These are phyloP conservation scores for Colletotrichum chlorophyti DNA, from an alignment of 2,329 filamentous ascomycete genomes.

Conservation along the genomic window DNA sequence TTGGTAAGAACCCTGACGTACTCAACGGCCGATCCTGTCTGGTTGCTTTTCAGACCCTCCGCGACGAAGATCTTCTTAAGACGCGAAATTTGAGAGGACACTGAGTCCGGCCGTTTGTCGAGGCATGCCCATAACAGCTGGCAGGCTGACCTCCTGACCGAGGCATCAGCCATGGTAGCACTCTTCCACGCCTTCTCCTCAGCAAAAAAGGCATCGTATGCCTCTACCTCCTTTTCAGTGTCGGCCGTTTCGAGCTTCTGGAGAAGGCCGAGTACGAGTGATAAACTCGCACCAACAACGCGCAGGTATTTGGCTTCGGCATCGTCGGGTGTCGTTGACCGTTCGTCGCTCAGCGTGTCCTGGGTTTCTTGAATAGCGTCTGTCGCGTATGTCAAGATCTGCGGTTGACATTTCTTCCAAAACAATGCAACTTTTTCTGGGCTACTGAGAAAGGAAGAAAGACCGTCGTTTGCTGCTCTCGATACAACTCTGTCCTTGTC, in stretches of 20 bases:
- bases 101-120: slow-evolving; percentile 50
- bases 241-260: slow-evolving; percentile 57
- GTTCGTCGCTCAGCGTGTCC: slow-evolving; percentile 86
- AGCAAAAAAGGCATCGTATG: slow-evolving; percentile 71
- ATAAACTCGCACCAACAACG: slow-evolving; percentile 66
- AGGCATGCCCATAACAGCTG: slow-evolving; percentile 59
- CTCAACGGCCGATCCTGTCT: slow-evolving; percentile 76
- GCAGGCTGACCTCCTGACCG: slow-evolving; percentile 57
- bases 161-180: slow-evolving; percentile 66
- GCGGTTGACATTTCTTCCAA: slow-evolving; percentile 80
- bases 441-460: slow-evolving; percentile 77
- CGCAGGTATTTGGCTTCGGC: slow-evolving; percentile 84
- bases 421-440: slow-evolving; percentile 80
- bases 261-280: slow-evolving; percentile 61
- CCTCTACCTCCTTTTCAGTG: slow-evolving; percentile 63
- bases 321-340: slow-evolving; percentile 84
- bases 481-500: slow-evolving; percentile 82
- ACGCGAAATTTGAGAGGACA: slow-evolving; percentile 57
- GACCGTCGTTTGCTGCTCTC: slow-evolving; percentile 77
- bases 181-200: slow-evolving; percentile 72
- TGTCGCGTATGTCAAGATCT: slow-evolving; percentile 82
- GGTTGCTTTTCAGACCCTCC: slow-evolving; percentile 75
- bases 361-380: slow-evolving; percentile 82
- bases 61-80: slow-evolving; percentile 69
- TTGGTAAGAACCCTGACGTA: slow-evolving; percentile 71